Evolutionary conservation across 441 rosid genomes (phyloP).

Genomic region (Bocquillonia castaneifolia): DNA sequence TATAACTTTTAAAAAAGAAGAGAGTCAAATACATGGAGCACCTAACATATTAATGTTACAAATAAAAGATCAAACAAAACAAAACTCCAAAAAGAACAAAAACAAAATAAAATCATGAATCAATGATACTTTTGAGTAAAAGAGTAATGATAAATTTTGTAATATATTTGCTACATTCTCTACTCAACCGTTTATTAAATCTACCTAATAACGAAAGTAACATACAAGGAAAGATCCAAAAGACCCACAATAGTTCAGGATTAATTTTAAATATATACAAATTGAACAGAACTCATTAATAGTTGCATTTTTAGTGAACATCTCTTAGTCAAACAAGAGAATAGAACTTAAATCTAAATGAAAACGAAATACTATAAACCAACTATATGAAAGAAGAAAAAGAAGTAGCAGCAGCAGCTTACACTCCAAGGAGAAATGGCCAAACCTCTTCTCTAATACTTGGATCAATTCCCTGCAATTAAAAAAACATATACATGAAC

Average conservation of each 20-base stretch:
- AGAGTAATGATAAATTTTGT: not conserved
- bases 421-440: constrained; percentile 98
- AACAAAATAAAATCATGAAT: not conserved
- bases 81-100: not conserved
- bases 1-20: constrained; percentile 45
- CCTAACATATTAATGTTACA: not conserved
- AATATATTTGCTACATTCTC: not conserved
- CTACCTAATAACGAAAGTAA: not conserved
- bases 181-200: too few species aligned
- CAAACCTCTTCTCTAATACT: constrained; percentile 85
- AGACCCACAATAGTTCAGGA: not conserved
- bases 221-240: not conserved
- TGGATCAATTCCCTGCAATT: constrained; percentile 76
- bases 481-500: not conserved
- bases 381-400: not conserved
- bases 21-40: not conserved
- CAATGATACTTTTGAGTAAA: not conserved
- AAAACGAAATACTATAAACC: not conserved
- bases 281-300: not conserved
- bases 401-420: constrained; percentile 22
- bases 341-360: not conserved
- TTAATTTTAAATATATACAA: not conserved
- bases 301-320: too few species aligned
- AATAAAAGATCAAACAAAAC: not conserved
- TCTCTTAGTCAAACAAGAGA: not conserved